Percentiles rank a stretch among this genome's conserved stretches.
Conservation (phyloP, 805 yeast genomes). For the Candida sanyiensis region DNA sequence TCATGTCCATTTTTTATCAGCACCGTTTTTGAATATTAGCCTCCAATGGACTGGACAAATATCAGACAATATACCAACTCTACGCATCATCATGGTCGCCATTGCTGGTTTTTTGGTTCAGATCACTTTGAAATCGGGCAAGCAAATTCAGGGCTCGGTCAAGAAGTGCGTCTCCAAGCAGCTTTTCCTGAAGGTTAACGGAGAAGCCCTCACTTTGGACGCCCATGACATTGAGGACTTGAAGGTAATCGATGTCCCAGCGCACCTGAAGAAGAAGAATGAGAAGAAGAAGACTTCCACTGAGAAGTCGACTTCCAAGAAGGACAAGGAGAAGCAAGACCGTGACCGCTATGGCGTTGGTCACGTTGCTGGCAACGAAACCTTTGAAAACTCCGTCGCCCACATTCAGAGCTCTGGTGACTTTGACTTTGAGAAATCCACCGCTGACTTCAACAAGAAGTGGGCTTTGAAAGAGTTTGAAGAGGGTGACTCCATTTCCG, state of each 20-base stretch:
- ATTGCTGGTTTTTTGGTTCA: conserved; percentile 44
- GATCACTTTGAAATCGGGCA: conserved; percentile 34
- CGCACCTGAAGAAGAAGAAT: conserved; percentile 22
- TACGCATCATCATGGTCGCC: conserved; percentile 29
- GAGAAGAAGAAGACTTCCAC: conserved; percentile 9
- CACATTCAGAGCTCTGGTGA: conserved; percentile 49
- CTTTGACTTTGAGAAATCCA: conserved; percentile 80
- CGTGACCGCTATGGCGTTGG: conserved; percentile 10
- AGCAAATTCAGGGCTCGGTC: conserved; percentile 35
- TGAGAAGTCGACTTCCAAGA: conserved; percentile 9
- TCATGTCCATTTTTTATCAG: too few relatives aligned
- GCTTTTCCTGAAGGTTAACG: conserved; percentile 35
- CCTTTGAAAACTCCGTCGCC: conserved; percentile 47
- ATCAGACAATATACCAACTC: too few relatives aligned
- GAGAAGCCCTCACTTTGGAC: conserved; percentile 19
- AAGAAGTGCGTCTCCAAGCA: conserved; percentile 36
- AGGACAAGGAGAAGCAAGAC: conserved; percentile 8
- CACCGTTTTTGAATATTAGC: too few relatives aligned
- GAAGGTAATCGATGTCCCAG: conserved; percentile 51
- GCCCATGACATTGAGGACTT: conserved; percentile 46
- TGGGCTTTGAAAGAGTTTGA: conserved; percentile 75
- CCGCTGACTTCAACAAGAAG: conserved; percentile 76
- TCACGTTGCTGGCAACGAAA: conserved; percentile 24
- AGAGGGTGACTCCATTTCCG: conserved; percentile 53
- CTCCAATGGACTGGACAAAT: too few relatives aligned